phyloP scores from a whole-genome alignment of 176 grass and related monocot genomes.

The Cenchrus americanus region DNA sequence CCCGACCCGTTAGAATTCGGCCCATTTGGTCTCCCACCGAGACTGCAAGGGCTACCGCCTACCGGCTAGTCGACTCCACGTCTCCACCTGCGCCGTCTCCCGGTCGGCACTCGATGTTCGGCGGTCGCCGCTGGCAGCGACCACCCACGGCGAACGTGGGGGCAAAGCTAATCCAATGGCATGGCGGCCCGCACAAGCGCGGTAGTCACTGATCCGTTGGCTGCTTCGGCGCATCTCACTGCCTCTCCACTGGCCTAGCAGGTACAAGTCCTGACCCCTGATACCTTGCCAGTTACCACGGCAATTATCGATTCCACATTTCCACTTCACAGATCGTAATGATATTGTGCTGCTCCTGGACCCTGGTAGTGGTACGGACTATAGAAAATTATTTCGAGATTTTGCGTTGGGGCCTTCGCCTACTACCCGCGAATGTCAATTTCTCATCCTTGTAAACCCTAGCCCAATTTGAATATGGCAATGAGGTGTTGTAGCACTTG shows the following conservation, averaged over 20 bases:
- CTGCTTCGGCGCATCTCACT: background rate
- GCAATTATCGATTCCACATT: background rate
- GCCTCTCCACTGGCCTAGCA: background rate
- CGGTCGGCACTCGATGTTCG: no score
- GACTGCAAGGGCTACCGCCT: no score
- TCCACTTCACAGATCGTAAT: background rate
- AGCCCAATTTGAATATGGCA: background rate
- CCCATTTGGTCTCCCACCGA: no score
- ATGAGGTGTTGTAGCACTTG: background rate
- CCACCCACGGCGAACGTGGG: no score
- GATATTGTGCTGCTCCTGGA: background rate
- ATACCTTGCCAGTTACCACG: background rate
- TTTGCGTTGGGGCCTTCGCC: background rate
- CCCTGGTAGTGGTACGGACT: no score
- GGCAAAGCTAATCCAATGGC: background rate
- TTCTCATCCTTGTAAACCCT: no score
- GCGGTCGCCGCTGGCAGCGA: no score
- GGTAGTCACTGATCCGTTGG: background rate
- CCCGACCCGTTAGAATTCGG: no score
- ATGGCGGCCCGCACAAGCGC: background rate
- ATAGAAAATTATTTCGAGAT: background rate
- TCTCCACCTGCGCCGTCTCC: no score
- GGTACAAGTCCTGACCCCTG: background rate
- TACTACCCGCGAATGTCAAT: background rate
- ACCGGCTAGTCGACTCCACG: no score